Conservation (phyloP, 306 rosid genomes). For the Hippophae tibetana region DNA sequence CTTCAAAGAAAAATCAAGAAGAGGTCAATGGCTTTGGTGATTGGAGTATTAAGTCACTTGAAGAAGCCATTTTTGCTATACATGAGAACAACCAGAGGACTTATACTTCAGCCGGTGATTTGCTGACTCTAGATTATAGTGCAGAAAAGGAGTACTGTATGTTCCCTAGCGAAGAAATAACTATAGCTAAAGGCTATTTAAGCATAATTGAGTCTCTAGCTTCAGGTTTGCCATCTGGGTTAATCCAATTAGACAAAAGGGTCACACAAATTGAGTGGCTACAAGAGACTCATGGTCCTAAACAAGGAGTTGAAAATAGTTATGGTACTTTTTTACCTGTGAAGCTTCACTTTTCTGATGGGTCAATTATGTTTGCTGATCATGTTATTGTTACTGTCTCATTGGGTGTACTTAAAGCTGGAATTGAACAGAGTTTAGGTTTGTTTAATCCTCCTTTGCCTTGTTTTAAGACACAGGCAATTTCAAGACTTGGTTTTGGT, state of each 20-base stretch:
- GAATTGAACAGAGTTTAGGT: constrained; percentile 44
- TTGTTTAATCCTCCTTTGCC: constrained; percentile 80
- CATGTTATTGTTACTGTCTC: constrained; percentile 88
- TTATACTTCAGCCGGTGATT: constrained; percentile 79
- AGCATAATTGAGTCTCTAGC: constrained; percentile 58
- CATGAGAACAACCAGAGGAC: constrained; percentile 73
- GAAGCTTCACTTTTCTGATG: constrained; percentile 70
- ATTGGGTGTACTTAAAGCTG: constrained; percentile 82
- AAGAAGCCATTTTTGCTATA: constrained; percentile 72
- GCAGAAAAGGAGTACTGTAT: constrained; percentile 80
- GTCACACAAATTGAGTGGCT: constrained; percentile 69
- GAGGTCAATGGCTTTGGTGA: constrained; percentile 38
- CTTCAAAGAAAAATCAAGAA: constrained; percentile 27
- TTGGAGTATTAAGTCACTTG: constrained; percentile 50
- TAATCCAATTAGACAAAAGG: constrained; percentile 55
- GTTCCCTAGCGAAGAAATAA: constrained; percentile 87
- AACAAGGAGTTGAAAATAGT: constrained; percentile 20
- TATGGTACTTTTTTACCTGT: constrained; percentile 46
- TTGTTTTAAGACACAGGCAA: constrained; percentile 60
- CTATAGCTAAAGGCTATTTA: constrained; percentile 78
- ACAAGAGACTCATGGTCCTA: constrained; percentile 10
- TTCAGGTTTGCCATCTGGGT: constrained; percentile 65
- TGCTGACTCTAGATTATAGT: constrained; percentile 46
- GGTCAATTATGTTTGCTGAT: constrained; percentile 60
- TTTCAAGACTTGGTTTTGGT: constrained; percentile 89